These are phyloP conservation scores for Eutypa lata DNA, from an alignment of 2,329 filamentous ascomycete species.

Conservation along the genomic window DNA sequence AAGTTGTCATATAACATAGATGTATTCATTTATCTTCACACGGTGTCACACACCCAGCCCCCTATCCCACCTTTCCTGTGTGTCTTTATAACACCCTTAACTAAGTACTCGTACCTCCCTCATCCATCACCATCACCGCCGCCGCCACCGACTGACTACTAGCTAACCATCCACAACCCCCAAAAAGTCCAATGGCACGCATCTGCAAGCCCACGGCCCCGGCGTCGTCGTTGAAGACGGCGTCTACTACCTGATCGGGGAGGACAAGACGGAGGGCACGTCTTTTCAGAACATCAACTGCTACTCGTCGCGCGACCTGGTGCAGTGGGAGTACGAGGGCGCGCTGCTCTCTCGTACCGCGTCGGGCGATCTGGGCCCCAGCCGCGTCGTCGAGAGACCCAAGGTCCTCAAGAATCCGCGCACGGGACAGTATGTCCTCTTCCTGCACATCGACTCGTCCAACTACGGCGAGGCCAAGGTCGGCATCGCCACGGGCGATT, in stretches of 20 bases:
- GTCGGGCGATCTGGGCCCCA: conserved; percentile 57
- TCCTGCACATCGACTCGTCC: conserved; percentile 63
- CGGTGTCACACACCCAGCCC: no score
- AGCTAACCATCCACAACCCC: conserved; percentile 11
- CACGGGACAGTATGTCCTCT: conserved; percentile 65
- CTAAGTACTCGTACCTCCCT: background rate
- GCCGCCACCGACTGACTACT: no score
- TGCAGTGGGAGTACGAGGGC: conserved; percentile 61
- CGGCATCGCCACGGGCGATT: conserved; percentile 58
- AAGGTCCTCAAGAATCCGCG: conserved; percentile 66
- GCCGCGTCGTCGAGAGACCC: conserved; percentile 62
- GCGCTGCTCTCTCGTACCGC: conserved; percentile 52
- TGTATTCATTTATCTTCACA: no score
- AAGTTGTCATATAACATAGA: no score
- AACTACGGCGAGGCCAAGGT: conserved; percentile 63
- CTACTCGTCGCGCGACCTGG: conserved; percentile 60
- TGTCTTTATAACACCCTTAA: no score
- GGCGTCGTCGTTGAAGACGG: conserved; percentile 57
- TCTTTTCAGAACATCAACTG: conserved; percentile 65
- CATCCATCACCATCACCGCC: background rate
- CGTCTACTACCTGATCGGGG: conserved; percentile 66
- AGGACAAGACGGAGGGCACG: conserved; percentile 64
- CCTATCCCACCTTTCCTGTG: no score
- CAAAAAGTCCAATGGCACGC: conserved; percentile 43
- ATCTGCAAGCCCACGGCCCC: conserved; percentile 65